phyloP scores from a whole-genome alignment of 805 yeast species.

The Cyberlindnera meyerae region DNA sequence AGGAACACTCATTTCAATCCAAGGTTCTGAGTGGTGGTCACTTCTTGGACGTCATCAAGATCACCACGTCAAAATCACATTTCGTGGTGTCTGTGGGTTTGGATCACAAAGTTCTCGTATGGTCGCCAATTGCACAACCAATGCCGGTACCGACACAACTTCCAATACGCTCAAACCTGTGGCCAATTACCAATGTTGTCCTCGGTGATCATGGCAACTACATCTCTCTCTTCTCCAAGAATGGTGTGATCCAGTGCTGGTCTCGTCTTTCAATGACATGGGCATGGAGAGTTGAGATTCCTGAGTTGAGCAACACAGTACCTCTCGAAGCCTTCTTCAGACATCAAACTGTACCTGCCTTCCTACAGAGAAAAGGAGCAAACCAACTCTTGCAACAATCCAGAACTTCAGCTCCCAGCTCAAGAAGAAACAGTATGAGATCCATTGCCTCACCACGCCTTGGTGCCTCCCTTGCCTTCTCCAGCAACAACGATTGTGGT shows the following conservation, averaged over 20 bases:
- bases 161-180: constrained; percentile 39
- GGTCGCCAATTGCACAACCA: constrained; percentile 62
- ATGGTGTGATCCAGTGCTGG: constrained; percentile 55
- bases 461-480: constrained; percentile 19
- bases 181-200: constrained; percentile 59
- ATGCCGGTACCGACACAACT: constrained; percentile 41
- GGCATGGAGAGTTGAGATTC: constrained; percentile 45
- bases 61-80: constrained; percentile 55
- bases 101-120: constrained; percentile 65
- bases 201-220: constrained; percentile 55
- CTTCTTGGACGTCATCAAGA: constrained; percentile 54
- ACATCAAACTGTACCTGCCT: constrained; percentile 44
- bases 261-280: constrained; percentile 50
- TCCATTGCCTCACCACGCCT: constrained; percentile 25
- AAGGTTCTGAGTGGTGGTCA: constrained; percentile 50
- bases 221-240: constrained; percentile 49
- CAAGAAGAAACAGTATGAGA: constrained; percentile 32
- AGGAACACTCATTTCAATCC: constrained; percentile 26
- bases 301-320: constrained; percentile 31
- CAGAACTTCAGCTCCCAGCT: constrained; percentile 12
- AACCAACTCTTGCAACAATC: constrained; percentile 15
- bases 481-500: constrained; percentile 20
- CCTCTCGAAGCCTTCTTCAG: constrained; percentile 61
- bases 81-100: constrained; percentile 68
- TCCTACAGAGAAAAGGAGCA: constrained; percentile 30